phyloP scores from a whole-genome alignment of 192 early-diverging fungal species.

The Cetraspora pellucida region DNA sequence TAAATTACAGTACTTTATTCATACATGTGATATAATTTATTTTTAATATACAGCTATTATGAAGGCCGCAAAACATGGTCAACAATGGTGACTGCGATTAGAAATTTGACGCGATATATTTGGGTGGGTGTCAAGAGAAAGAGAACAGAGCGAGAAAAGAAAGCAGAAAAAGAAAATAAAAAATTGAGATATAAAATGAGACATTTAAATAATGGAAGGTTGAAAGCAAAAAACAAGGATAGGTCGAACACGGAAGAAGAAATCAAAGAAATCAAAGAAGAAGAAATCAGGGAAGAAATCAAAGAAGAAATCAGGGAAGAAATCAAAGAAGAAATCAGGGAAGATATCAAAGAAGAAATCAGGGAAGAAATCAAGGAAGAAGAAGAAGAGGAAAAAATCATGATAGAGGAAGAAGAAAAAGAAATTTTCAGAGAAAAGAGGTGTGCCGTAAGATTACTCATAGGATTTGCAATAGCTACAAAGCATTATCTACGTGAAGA shows the following conservation, averaged over 20 bases:
- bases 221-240: too few relatives aligned
- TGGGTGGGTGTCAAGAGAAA: conserved; percentile 64
- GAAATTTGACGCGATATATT: conserved; percentile 76
- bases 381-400: too few relatives aligned
- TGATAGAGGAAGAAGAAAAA: conserved; percentile 41
- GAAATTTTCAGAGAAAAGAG: conserved; percentile 67
- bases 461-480: conserved; percentile 75
- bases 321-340: too few relatives aligned
- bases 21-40: neutral
- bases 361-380: neutral
- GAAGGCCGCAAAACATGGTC: conserved; percentile 88
- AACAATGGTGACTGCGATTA: conserved; percentile 64
- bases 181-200: conserved; percentile 36
- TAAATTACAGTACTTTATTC: neutral
- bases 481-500: conserved; percentile 88
- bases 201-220: too few relatives aligned
- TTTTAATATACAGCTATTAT: conserved; percentile 70
- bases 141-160: neutral
- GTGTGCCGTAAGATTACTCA: conserved; percentile 72
- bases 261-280: too few relatives aligned
- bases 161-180: neutral
- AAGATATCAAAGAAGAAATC: conserved; percentile 41
- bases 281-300: too few relatives aligned
- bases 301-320: too few relatives aligned
- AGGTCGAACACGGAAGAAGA: too few relatives aligned